Conservation (phyloP, 2,329 filamentous ascomycete species). For the Dactylella cylindrospora region DNA sequence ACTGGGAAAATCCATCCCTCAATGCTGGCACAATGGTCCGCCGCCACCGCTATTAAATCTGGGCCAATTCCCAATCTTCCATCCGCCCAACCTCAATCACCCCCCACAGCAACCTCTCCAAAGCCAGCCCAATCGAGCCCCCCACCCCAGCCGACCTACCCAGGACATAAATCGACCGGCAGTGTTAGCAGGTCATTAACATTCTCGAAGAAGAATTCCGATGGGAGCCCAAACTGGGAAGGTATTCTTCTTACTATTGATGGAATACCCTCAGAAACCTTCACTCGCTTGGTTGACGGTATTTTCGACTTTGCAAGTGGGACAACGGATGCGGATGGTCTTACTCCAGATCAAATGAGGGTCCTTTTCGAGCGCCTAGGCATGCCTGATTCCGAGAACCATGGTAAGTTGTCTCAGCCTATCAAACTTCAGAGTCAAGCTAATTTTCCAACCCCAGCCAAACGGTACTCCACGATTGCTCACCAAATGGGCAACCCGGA, state of each 20-base stretch:
- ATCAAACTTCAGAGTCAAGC: background rate
- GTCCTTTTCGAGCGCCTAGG: slow-evolving; percentile 19
- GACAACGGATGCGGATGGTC: slow-evolving; percentile 17
- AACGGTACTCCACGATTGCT: slow-evolving; percentile 5
- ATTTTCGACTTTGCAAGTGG: slow-evolving; percentile 25
- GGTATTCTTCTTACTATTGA: slow-evolving; percentile 26
- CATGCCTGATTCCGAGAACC: slow-evolving; percentile 28
- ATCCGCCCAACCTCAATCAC: slow-evolving; percentile 1
- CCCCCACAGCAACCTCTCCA: background rate
- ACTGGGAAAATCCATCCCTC: slow-evolving; percentile 32
- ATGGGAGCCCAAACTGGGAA: slow-evolving; percentile 34
- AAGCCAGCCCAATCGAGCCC: background rate
- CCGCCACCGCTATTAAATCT: background rate
- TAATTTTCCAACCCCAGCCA: slow-evolving; percentile 4
- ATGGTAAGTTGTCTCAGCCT: slow-evolving; percentile 17
- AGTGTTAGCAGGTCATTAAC: slow-evolving; percentile 34
- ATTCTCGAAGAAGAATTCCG: slow-evolving; percentile 33
- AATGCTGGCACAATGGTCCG: slow-evolving; percentile 27
- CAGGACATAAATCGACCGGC: slow-evolving; percentile 3
- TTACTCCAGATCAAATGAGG: slow-evolving; percentile 24
- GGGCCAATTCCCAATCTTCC: background rate
- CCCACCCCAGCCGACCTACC: slow-evolving; percentile 1
- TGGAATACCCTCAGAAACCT: slow-evolving; percentile 27
- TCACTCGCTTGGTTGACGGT: slow-evolving; percentile 33
- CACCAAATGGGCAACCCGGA: slow-evolving; percentile 1